Conservation (phyloP, 805 yeast species). For the Wickerhamiella musiphila region DNA sequence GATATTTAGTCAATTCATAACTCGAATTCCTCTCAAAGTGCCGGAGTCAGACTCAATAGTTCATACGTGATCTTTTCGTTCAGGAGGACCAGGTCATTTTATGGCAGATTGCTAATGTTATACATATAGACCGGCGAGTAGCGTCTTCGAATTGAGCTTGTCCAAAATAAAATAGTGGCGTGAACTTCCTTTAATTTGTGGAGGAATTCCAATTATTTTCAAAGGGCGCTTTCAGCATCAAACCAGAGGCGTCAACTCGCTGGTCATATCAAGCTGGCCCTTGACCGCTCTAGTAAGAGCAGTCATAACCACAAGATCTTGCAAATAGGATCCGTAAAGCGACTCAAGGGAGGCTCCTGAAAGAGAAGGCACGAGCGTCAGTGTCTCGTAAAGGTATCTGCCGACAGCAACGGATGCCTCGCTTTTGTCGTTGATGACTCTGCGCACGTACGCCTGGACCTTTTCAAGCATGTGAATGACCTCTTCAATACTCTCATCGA, state of each 20-base stretch:
- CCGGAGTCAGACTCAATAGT: no score
- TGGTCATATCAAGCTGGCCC: slow-evolving; percentile 66
- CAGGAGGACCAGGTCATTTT: no score
- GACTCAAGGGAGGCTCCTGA: slow-evolving; percentile 36
- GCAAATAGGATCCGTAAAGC: slow-evolving; percentile 52
- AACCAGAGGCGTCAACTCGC: slow-evolving; percentile 46
- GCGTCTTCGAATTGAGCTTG: background rate
- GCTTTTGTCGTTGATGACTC: slow-evolving; percentile 12
- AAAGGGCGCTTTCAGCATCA: slow-evolving; percentile 10
- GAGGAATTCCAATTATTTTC: background rate
- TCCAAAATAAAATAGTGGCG: background rate
- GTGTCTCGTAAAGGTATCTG: slow-evolving; percentile 37
- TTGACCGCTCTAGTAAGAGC: slow-evolving; percentile 69
- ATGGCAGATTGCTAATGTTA: no score
- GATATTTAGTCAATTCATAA: slow-evolving; percentile 9
- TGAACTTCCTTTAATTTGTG: background rate
- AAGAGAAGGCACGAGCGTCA: slow-evolving; percentile 23
- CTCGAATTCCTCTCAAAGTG: no score
- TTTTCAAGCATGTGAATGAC: slow-evolving; percentile 24
- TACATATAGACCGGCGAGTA: no score
- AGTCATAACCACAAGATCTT: slow-evolving; percentile 68
- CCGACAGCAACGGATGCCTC: slow-evolving; percentile 33
- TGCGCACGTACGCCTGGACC: slow-evolving; percentile 21
- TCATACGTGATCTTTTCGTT: no score
- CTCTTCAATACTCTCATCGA: slow-evolving; percentile 23